Conservation (phyloP, 345 rosid species). For the Pistacia vera region DNA sequence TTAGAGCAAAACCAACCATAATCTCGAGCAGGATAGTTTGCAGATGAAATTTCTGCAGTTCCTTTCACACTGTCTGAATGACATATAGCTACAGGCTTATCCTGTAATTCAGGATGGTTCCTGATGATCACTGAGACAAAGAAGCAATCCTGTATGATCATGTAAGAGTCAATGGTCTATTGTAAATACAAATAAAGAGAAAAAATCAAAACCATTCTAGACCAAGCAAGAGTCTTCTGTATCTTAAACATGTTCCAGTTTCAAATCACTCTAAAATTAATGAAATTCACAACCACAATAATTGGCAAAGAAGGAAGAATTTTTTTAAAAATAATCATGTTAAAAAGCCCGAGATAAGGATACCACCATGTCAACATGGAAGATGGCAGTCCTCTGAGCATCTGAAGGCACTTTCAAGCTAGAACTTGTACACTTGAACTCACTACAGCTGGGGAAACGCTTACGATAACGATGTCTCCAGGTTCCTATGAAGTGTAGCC, state of each 20-base stretch:
- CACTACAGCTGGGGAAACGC: constrained; percentile 56
- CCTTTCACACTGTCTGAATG: constrained; percentile 94
- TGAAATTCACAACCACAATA: constrained; percentile 7
- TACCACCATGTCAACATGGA: constrained; percentile 92
- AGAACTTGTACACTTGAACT: constrained; percentile 37
- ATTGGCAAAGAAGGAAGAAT: not conserved
- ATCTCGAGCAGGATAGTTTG: constrained; percentile 89
- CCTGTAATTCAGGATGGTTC: constrained; percentile 65
- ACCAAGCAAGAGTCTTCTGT: constrained; percentile 4
- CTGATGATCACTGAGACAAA: constrained; percentile 90
- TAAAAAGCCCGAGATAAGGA: constrained; percentile 14
- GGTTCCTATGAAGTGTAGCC: constrained; percentile 98
- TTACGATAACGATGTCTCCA: constrained; percentile 91
- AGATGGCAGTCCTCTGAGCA: constrained; percentile 41
- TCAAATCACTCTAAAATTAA: constrained; percentile 2
- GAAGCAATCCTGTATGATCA: constrained; percentile 81
- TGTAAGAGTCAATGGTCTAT: constrained; percentile 22
- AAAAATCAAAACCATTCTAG: not conserved
- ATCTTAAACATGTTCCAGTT: constrained; percentile 1
- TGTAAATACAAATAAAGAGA: not conserved
- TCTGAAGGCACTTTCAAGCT: constrained; percentile 36
- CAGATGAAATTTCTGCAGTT: constrained; percentile 98
- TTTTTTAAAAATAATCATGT: not conserved
- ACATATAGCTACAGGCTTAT: constrained; percentile 88
- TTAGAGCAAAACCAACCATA: constrained; percentile 60